Evolutionary conservation across 345 rosid genomes (phyloP), one percentile per base, ranked within the genome.

Genomic region (Iberis pinnata): DNA sequence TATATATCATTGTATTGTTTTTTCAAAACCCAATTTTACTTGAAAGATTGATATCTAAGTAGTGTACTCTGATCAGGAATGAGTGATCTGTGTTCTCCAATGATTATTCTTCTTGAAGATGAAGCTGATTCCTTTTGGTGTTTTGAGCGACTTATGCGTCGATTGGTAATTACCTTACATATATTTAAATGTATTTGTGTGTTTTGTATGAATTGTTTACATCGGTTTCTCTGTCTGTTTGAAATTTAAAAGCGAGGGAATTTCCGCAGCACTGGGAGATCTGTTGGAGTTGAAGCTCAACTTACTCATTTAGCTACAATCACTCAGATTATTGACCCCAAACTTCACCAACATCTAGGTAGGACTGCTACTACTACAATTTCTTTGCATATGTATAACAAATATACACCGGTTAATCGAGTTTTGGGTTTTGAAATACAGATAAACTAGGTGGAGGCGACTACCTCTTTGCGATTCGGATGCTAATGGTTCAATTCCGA

Each of bases 121-220:
- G 98, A 92, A 78, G 95, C 95, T 41, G 97, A 85, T 74, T 78
- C 98, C 5, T 92, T 92, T 78, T 88, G 95, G 95, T 92, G 98
- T 76, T 92, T 92, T 41, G 98, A 92, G 60, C 88, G 90, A 56
- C 65, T 92, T 71, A 92, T 92, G 98, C 89, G 93, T 59, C 76
- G 98, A 81, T 73, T 92, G 95, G 98, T 88, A 83, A 31, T 50
- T 37, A 44, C 49, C 46, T 50, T 31, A 24, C 14, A 5, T 18
- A 14, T 29, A 15, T 24, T 47, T 18, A n/a, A 18, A 5, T 36
- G 29, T 9, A 58, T 43, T 19, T 38, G 3, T 33, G 24, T 43
- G 12, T 53, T 25, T 8, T 47, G 42, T 48, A 40, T 12, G 39
- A 48, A 56, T 38, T 45, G 24, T 64, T 18, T 45, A n/a, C n/a